phyloP scores from a whole-genome alignment of 2,329 filamentous ascomycete genomes.

The Aphanoascus verrucosus region DNA sequence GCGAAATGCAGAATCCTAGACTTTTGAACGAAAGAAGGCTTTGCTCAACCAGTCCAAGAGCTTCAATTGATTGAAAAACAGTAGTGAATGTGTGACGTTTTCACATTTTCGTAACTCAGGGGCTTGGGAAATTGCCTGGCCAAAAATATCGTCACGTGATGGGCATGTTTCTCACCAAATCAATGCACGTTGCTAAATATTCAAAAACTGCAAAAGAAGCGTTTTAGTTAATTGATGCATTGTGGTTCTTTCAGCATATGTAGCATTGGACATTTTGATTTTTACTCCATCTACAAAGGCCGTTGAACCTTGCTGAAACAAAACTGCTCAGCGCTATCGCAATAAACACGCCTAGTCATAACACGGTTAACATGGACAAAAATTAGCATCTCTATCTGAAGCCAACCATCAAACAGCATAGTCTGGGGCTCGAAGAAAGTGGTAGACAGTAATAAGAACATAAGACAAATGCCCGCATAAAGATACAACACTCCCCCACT shows the following conservation, averaged over 20 bases:
- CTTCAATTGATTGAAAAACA: background rate
- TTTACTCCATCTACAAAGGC: background rate
- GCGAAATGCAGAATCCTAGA: background rate
- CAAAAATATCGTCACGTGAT: too few relatives aligned
- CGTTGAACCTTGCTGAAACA: background rate
- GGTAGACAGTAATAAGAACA: background rate
- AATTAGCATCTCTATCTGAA: background rate
- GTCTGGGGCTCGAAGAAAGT: background rate
- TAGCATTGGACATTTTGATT: background rate
- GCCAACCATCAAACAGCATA: background rate
- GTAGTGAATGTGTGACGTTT: too few relatives aligned
- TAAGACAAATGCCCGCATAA: background rate
- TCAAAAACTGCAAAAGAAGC: background rate
- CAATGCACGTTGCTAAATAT: too few relatives aligned
- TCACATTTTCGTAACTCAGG: too few relatives aligned
- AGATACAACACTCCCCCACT: background rate
- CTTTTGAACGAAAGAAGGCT: background rate
- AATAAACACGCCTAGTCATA: background rate
- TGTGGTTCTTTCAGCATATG: background rate
- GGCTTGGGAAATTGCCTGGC: too few relatives aligned
- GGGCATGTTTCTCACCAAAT: background rate
- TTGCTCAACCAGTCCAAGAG: background rate
- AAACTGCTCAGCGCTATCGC: constrained; percentile 1
- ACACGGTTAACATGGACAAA: background rate
- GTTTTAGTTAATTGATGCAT: background rate